Base-by-base conservation (phyloP, 164 flowering plant species). In the Umbellularia californica region DNA sequence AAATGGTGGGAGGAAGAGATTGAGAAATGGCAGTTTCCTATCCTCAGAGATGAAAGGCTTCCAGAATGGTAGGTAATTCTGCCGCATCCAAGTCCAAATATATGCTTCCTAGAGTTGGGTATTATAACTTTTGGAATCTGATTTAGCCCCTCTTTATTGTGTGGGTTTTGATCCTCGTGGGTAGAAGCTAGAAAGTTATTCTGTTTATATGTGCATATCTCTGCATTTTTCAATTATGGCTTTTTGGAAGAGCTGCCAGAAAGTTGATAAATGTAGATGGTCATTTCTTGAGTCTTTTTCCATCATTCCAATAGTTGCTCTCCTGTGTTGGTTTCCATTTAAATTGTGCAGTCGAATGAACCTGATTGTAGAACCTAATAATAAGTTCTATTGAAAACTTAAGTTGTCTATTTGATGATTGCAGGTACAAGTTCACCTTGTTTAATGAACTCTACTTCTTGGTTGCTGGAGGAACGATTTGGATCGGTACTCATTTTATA, bases 1-100 rank as follows among this genome's bases (percentile, higher is more conserved):
- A 92, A 85, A 82, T 75, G 83, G 52, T 96, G 99, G 99, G 99
- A 96, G 82, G 99, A 96, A 80, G 99, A 94, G 70, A 96, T 96
- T 67, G 98, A 96, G 83, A 88, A 85, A 74, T 96, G 99, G 99
- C 99, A 96, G 81, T 82, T 55, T 82, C 99, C 97, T 68, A 83
- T 94, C 69, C 97, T 96, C 58, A 81, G 72, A 23, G 93, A 96
- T 85, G 90, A 83, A 23, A 85, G 80, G 71, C 90, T 96, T 75
- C 98, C 99, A 12, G 99, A 96, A 82, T 96, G 99, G 99, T 94
- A 85, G 99, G 99, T 94, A 85, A 66, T 66, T 66, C 20, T 30
- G 30, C 14, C 12, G 24, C 28, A 24, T 64, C 28, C 13, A 14
- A 55, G 13, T 20, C 60, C 60, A 55, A 55, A 20, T 13, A 13